phyloP scores from a whole-genome alignment of 306 rosid genomes.

The Lotus japonicus region DNA sequence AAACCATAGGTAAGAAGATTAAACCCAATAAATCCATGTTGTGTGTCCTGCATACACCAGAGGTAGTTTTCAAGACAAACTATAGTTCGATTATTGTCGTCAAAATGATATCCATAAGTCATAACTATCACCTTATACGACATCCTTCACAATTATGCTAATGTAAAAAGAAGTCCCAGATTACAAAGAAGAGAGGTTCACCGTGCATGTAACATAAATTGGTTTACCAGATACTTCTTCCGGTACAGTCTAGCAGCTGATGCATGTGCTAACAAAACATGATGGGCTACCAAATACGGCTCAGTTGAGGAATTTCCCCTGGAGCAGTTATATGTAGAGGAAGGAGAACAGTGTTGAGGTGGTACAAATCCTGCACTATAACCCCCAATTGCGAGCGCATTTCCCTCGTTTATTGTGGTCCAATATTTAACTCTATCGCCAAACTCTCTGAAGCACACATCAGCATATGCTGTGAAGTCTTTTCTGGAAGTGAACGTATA shows the following conservation, averaged over 20 bases:
- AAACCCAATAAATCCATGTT: constrained; percentile 55
- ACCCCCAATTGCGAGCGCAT: neutral
- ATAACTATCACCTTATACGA: neutral
- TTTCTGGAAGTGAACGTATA: constrained; percentile 20
- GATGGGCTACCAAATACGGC: constrained; percentile 42
- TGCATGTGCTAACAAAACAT: constrained; percentile 38
- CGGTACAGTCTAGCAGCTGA: constrained; percentile 31
- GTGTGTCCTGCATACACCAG: constrained; percentile 38
- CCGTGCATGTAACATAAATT: no score
- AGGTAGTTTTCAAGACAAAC: neutral
- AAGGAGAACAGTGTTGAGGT: constrained; percentile 34
- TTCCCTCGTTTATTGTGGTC: constrained; percentile 42
- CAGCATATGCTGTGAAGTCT: constrained; percentile 37
- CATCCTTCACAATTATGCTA: no score
- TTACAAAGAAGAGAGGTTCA: no score
- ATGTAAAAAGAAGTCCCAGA: no score
- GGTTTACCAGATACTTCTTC: constrained; percentile 32
- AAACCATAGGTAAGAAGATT: constrained; percentile 26
- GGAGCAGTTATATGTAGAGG: constrained; percentile 13
- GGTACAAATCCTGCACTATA: constrained; percentile 15
- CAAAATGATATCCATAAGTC: neutral
- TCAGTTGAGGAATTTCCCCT: constrained; percentile 46
- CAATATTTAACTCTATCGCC: constrained; percentile 49
- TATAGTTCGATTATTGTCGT: neutral
- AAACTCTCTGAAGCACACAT: constrained; percentile 46